Percentiles rank a stretch among this genome's conserved stretches.
These are phyloP conservation scores for Oryza glaberrima DNA, from an alignment of 176 grass and related monocot species.

Conservation along the genomic window DNA sequence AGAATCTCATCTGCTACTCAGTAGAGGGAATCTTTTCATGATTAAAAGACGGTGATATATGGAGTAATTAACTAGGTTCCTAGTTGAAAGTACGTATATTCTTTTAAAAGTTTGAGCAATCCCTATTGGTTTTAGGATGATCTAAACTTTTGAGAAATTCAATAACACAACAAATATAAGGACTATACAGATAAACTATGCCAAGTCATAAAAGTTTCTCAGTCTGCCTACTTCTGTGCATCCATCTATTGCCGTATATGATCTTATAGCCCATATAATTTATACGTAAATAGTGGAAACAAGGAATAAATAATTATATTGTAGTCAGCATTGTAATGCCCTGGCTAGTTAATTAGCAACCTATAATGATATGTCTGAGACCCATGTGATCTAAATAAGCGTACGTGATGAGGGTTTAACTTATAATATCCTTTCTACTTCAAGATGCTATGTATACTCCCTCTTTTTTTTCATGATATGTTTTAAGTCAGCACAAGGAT, in stretches of 20 bases:
- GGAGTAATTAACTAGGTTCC: not conserved
- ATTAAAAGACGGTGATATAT: not conserved
- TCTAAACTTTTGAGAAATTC: not conserved
- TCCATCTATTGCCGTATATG: not conserved
- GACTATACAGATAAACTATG: not conserved
- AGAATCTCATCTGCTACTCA: slow-evolving; percentile 25
- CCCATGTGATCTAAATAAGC: too few relatives aligned
- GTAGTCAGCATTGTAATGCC: too few relatives aligned
- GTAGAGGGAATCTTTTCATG: slow-evolving; percentile 21
- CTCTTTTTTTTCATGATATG: too few relatives aligned
- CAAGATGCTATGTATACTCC: too few relatives aligned
- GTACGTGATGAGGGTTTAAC: too few relatives aligned
- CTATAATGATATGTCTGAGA: too few relatives aligned
- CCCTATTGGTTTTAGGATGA: not conserved
- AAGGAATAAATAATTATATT: too few relatives aligned
- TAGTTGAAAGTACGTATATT: not conserved
- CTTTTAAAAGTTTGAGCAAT: not conserved
- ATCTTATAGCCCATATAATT: not conserved
- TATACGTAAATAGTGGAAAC: too few relatives aligned
- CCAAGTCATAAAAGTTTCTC: not conserved
- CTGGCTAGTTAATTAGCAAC: too few relatives aligned
- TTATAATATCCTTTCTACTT: too few relatives aligned
- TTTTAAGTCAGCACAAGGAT: too few relatives aligned
- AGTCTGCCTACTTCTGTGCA: not conserved
- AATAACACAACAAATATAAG: not conserved